Conservation (phyloP, 108 stramenopile species). For the Discostella stelligeroides region DNA sequence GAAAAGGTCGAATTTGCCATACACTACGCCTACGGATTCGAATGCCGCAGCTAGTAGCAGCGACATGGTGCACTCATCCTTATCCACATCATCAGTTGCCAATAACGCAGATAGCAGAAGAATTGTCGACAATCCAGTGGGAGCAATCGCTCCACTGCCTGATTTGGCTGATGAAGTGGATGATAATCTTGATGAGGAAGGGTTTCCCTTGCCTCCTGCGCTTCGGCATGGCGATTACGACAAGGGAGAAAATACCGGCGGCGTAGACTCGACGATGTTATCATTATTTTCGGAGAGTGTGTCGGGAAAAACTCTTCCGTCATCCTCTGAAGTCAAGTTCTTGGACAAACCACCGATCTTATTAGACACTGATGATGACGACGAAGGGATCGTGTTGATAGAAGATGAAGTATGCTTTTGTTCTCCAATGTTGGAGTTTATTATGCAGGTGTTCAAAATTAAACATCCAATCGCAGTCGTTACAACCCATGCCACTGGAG, state of each 20-base stretch:
- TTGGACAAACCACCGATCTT: neutral
- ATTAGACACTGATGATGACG: too few species aligned
- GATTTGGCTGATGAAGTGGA: slow-evolving; percentile 11
- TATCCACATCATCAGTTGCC: neutral
- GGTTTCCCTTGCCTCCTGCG: neutral
- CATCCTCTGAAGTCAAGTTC: neutral
- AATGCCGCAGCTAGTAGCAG: slow-evolving; percentile 1
- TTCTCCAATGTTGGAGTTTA: slow-evolving; percentile 26
- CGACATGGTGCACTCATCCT: neutral
- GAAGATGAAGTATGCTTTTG: slow-evolving; percentile 26
- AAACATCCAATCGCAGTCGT: neutral
- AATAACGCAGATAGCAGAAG: neutral
- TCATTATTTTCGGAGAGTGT: neutral
- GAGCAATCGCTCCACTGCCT: slow-evolving; percentile 15
- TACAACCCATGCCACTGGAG: neutral
- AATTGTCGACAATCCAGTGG: neutral
- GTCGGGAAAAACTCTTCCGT: neutral
- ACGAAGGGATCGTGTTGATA: neutral
- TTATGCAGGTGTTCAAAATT: slow-evolving; percentile 17
- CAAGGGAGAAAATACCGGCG: neutral
- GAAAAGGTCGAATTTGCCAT: slow-evolving; percentile 43
- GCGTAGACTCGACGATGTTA: neutral
- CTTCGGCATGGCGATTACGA: neutral
- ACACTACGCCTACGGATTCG: slow-evolving; percentile 9
- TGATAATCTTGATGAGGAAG: neutral